Evolutionary conservation across 2,329 filamentous ascomycete genomes (phyloP), one percentile per base, ranked within the genome.

Genomic region (Fusarium napiforme): DNA sequence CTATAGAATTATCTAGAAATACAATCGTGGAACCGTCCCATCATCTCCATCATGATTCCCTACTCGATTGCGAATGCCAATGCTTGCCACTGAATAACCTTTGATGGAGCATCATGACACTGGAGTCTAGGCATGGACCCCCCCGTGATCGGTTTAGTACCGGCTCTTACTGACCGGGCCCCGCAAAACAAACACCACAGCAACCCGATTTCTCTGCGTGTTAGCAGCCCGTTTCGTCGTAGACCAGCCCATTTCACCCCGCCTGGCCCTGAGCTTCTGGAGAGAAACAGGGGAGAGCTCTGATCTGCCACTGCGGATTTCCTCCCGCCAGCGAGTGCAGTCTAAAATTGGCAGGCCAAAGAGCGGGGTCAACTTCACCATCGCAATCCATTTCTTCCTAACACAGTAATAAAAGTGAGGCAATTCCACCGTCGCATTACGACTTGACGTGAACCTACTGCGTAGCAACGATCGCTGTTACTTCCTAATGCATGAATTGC

Each of bases 331-430:
- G n/a, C 16, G 5, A 50, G 16, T 16, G 5, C 16, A 19, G 30
- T 23, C 47, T 23, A 34, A 34, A 50, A 34, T 30, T 39, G 55
- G 56, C 60, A 64, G 52, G 55, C 52, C 53, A 47, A 55, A 69
- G 69, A 72, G 69, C 69, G 69, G 69, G 69, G 69, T 72, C 34
- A 53, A 34, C 49, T 72, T 62, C 68, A 50, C 30, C 52, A 65
- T 56, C 50, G 30, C 9, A 12, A 46, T 50, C 5, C 46, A 14
- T 14, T 50, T 55, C 39, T 66, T 43, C 43, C 32, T 18, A 21
- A 60, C 37, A 15, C 21, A 30, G 43, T 50, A 69, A 69, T 59
- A 49, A 53, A 40, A 47, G 43, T 52, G 58, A 65, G 55, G 30
- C 30, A 42, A 67, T 60, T 9, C 23, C 11, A 21, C 37, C 47